Conservation (phyloP, 1,139 yeast genomes). For the Yueomyces sp. region DNA sequence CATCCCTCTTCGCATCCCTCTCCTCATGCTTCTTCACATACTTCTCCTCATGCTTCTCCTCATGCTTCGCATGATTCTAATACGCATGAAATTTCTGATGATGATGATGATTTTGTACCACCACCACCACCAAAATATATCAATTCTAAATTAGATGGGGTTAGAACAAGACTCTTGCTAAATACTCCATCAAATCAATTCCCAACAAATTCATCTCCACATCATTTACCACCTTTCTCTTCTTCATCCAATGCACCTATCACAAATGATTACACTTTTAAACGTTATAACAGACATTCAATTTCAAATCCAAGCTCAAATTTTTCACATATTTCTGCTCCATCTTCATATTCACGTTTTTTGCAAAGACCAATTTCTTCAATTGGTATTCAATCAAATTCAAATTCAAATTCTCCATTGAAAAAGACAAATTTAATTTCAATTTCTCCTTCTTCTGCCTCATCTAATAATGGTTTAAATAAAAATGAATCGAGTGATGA, state of each 20-base stretch:
- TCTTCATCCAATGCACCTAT: background rate
- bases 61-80: too few relatives aligned
- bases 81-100: slow-evolving; percentile 1
- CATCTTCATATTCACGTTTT: background rate
- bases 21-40: too few relatives aligned
- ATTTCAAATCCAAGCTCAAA: too few relatives aligned
- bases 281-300: too few relatives aligned
- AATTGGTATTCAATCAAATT: background rate
- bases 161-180: slow-evolving; percentile 15
- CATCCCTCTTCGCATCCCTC: too few relatives aligned
- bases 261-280: background rate
- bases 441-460: slow-evolving; percentile 2
- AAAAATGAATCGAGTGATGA: slow-evolving; percentile 9
- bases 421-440: background rate
- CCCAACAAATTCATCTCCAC: background rate
- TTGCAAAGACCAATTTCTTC: slow-evolving; percentile 3
- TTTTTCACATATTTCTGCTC: too few relatives aligned
- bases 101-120: slow-evolving; percentile 10
- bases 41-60: too few relatives aligned
- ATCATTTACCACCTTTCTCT: background rate
- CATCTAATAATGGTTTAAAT: background rate
- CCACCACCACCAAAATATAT: slow-evolving; percentile 19
- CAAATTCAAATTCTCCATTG: too few relatives aligned
- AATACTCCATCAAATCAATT: background rate
- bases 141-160: slow-evolving; percentile 22